Conservation (phyloP, 163 green algal genomes). For the Prototheca wickerhamii region DNA sequence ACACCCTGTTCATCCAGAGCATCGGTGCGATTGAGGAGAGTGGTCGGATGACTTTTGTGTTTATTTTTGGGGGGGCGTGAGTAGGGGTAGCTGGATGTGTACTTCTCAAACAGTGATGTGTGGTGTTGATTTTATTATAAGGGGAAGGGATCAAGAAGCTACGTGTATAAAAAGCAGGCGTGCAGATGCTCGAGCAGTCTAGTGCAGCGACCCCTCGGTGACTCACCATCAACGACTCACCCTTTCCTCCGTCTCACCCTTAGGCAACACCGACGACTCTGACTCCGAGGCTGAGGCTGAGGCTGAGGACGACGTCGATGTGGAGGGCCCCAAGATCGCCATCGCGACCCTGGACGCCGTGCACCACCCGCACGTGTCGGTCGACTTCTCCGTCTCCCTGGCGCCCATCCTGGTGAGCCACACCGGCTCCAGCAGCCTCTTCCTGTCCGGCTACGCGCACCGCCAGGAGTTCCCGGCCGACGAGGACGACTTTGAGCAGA, state of each 20-base stretch:
- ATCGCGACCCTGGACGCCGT: conserved; percentile 9
- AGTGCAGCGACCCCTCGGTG: too few species aligned
- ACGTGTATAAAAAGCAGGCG: too few species aligned
- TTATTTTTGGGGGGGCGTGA: neutral
- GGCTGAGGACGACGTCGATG: too few species aligned
- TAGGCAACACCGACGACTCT: too few species aligned
- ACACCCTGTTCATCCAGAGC: conserved; percentile 26
- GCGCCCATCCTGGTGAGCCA: conserved; percentile 6
- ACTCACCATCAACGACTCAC: too few species aligned
- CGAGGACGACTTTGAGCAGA: conserved; percentile 16
- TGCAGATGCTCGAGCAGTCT: neutral
- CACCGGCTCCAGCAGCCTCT: conserved; percentile 1
- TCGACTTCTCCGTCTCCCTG: conserved; percentile 6
- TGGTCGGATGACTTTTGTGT: conserved; percentile 2
- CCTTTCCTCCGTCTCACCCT: too few species aligned
- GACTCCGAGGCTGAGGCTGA: too few species aligned
- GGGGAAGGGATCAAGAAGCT: too few species aligned
- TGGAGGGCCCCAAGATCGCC: neutral
- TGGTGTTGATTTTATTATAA: too few species aligned
- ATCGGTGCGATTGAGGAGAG: conserved; percentile 5
- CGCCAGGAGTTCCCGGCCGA: neutral
- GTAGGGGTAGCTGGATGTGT: too few species aligned
- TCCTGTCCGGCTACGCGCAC: conserved; percentile 12
- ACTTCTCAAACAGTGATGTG: too few species aligned
- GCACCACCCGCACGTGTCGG: conserved; percentile 3